These are phyloP conservation scores for Barnettozyma botsteinii DNA, from an alignment of 805 yeast species.

Conservation along the genomic window DNA sequence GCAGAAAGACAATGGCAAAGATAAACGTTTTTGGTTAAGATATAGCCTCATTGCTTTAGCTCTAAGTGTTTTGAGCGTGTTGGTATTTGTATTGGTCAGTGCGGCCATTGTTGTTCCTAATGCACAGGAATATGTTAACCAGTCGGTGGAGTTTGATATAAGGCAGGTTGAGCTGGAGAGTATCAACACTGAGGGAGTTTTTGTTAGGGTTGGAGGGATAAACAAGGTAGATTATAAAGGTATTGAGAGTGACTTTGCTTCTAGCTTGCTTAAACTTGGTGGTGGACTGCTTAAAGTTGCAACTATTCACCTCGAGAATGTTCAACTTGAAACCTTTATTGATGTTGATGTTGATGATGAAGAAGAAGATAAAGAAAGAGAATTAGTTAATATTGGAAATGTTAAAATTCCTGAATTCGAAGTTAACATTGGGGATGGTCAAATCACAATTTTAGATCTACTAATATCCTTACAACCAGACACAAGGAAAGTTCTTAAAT, in stretches of 20 bases:
- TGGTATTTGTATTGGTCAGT: slow-evolving; percentile 4
- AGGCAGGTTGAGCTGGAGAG: slow-evolving; percentile 28
- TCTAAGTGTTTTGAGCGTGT: background rate
- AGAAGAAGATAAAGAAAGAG: too few relatives aligned
- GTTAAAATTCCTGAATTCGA: slow-evolving; percentile 30
- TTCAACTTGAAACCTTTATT: slow-evolving; percentile 26
- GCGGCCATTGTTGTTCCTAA: slow-evolving; percentile 13
- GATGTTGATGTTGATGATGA: slow-evolving; percentile 8
- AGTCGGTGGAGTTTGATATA: slow-evolving; percentile 29
- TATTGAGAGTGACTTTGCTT: slow-evolving; percentile 25
- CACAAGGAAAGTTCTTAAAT: slow-evolving; percentile 26
- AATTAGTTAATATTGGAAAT: slow-evolving; percentile 26
- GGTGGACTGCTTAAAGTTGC: slow-evolving; percentile 28
- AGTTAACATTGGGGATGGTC: slow-evolving; percentile 27
- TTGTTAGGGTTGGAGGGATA: slow-evolving; percentile 28
- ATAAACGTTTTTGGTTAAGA: background rate
- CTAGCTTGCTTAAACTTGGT: slow-evolving; percentile 27
- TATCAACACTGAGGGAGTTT: slow-evolving; percentile 28
- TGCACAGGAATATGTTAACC: slow-evolving; percentile 27
- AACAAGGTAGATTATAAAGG: slow-evolving; percentile 27
- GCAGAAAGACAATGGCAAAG: background rate
- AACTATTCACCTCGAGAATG: slow-evolving; percentile 26
- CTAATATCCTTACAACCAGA: slow-evolving; percentile 30
- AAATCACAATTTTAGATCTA: slow-evolving; percentile 24
- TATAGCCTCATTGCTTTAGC: background rate